Evolutionary conservation across 352 stramenopile genomes (phyloP), one percentile per base, ranked within the genome.

Genomic region (Poterioochromonas sp.): DNA sequence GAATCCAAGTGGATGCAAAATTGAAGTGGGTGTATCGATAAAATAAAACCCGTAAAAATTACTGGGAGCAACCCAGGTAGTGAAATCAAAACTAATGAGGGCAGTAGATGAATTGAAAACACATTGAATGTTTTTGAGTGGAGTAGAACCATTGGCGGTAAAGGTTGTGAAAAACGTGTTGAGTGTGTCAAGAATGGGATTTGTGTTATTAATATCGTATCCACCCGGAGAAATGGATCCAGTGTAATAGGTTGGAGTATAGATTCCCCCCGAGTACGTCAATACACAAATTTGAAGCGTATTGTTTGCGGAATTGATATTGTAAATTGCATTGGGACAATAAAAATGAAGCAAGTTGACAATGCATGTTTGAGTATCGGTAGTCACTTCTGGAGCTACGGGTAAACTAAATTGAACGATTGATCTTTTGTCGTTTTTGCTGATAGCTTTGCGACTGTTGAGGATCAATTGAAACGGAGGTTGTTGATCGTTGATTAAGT

Each of bases 1-100:
- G 58, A 68, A 68, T 68, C 58, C 58, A 68, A 68, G 58, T 68
- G 58, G 58, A 68, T 68, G 58, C 58, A 68, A 68, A 68, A 68
- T 68, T 68, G 58, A 68, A 68, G 58, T 68, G 58, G 58, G 58
- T 68, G 58, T 68, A 68, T 68, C 58, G 58, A 68, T 68, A 68
- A 68, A 68, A 68, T 68, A 68, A 68, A 68, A 68, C 58, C 58
- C 58, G 58, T 68, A 68, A 68, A 68, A 68, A 68, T 68, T 68
- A 68, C 58, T 68, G 58, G 58, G 58, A 68, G 58, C 58, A 68
- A 68, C 58, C 58, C 58, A 68, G 58, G 58, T 68, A 68, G 58
- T 68, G 58, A 68, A 68, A 68, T 68, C 58, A 68, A 68, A 68
- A 68, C 58, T 68, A 68, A 68, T 68, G 58, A 68, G 58, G 58